phyloP scores from a whole-genome alignment of 2,329 filamentous ascomycete genomes.

The Corniculantispora saksenae region DNA sequence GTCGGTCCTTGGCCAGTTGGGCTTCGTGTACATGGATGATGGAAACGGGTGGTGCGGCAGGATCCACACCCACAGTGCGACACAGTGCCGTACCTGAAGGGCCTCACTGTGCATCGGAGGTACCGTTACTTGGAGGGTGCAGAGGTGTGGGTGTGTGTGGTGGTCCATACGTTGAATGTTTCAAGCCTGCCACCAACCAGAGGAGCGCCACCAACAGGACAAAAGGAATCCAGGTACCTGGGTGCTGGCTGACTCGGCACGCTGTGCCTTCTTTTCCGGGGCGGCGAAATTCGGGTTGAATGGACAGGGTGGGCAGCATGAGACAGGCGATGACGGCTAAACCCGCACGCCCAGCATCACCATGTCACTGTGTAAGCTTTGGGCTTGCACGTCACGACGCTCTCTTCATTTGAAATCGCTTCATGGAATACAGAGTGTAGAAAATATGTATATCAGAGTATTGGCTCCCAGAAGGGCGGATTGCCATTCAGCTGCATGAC shows the following conservation, averaged over 20 bases:
- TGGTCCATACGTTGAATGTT: not conserved
- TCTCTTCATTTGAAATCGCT: too few relatives aligned
- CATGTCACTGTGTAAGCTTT: too few relatives aligned
- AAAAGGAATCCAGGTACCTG: not conserved
- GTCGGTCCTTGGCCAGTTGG: not conserved
- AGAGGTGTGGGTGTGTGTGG: too few relatives aligned
- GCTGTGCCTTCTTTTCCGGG: not conserved
- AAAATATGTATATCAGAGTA: too few relatives aligned
- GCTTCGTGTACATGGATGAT: not conserved
- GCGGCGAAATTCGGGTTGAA: too few relatives aligned
- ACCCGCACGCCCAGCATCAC: too few relatives aligned
- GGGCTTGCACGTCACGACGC: too few relatives aligned
- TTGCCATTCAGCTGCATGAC: too few relatives aligned
- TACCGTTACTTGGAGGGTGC: slow-evolving; percentile 5
- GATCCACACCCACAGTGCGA: not conserved
- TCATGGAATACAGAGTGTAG: too few relatives aligned
- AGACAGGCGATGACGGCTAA: too few relatives aligned
- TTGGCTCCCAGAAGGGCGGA: too few relatives aligned
- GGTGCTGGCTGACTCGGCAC: not conserved
- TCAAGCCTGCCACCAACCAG: not conserved
- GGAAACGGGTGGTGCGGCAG: not conserved
- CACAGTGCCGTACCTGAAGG: not conserved
- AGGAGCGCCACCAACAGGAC: not conserved
- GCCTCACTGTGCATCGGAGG: not conserved
- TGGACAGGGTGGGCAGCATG: too few relatives aligned